Percentiles rank a stretch among this genome's conserved stretches.
Conservation (phyloP, 768 basidiomycete genomes). For the Tricholoma hemisulphureum region DNA sequence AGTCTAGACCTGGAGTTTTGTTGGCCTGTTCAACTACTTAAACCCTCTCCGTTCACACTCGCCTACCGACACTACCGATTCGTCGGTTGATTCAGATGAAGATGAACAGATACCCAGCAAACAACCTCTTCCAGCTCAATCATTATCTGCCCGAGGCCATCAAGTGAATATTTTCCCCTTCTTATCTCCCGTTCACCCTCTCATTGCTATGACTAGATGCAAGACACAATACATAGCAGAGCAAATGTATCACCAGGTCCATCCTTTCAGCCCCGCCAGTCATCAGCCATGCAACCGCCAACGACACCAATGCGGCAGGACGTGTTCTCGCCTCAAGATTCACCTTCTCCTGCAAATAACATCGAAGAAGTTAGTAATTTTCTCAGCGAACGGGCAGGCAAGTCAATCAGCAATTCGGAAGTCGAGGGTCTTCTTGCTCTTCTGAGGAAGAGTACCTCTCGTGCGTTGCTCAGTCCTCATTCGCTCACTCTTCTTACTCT, state of each 20-base stretch:
- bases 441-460: constrained; percentile 49
- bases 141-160: constrained; percentile 25
- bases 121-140: constrained; percentile 16
- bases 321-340: constrained; percentile 12
- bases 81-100: constrained; percentile 17
- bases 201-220: constrained; percentile 15
- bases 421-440: constrained; percentile 54
- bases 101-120: constrained; percentile 15
- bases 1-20: constrained; percentile 49
- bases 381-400: constrained; percentile 45
- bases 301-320: constrained; percentile 3
- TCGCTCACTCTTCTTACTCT: neutral
- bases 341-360: constrained; percentile 39
- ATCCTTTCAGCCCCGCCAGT: constrained; percentile 6
- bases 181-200: neutral
- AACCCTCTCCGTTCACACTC: constrained; percentile 45
- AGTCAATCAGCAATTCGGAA: constrained; percentile 51
- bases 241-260: neutral
- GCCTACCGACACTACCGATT: constrained; percentile 15
- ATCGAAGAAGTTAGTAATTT: constrained; percentile 49
- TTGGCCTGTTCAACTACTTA: constrained; percentile 47
- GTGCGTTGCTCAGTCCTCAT: constrained; percentile 29
- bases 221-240: constrained; percentile 10
- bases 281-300: constrained; percentile 7
- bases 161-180: constrained; percentile 19